Evolutionary conservation across 2,329 filamentous ascomycete genomes (phyloP), one percentile per base, ranked within the genome.

Genomic region (Aspergillus sp.): DNA sequence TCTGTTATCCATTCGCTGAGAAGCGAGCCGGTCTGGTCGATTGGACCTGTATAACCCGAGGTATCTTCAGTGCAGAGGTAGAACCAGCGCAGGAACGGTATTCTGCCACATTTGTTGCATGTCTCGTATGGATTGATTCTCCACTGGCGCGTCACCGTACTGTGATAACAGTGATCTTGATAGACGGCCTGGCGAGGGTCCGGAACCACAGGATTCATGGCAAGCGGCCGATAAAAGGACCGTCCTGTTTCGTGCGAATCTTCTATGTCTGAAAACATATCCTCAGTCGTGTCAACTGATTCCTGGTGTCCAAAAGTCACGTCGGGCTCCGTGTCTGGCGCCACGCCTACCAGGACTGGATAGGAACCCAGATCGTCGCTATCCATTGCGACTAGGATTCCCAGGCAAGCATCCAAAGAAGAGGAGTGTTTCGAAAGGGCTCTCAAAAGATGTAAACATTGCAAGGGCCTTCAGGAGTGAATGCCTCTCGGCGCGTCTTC

Each of bases 31-130:
- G 51, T 46, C 3, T 61, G 59, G 33, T 62, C 55, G 9, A 60
- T 49, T 19, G 53, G 52, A 17, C 56, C 71, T 31, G 82, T 66
- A 41, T 77, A 64, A 15, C 75, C 68, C 31, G 84, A 79, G 11
- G 76, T 77, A 65, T 92, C 89, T 69, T 90, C 84, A 12, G 81
- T 83, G 72, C 91, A 95, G 58, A 82, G 79, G 71, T 90, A 95
- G 21, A 95, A 75, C 84, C 88, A 95, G 24, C 89, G 89, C 53
- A 87, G 79, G 15, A 79, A 74, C 0, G 87, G 83, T 1, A 73
- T 71, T 41, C 75, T 74, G 40, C 76, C 75, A 66, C 90, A 95
- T 23, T 79, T 68, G 7, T 80, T 74, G 73, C 90, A 95, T 17
- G 71, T 67, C 27, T 79, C 69, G 19, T 74, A 57, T 35, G 81